phyloP scores from a whole-genome alignment of 495 filamentous ascomycete species.

The Tetracladium marchalianum region DNA sequence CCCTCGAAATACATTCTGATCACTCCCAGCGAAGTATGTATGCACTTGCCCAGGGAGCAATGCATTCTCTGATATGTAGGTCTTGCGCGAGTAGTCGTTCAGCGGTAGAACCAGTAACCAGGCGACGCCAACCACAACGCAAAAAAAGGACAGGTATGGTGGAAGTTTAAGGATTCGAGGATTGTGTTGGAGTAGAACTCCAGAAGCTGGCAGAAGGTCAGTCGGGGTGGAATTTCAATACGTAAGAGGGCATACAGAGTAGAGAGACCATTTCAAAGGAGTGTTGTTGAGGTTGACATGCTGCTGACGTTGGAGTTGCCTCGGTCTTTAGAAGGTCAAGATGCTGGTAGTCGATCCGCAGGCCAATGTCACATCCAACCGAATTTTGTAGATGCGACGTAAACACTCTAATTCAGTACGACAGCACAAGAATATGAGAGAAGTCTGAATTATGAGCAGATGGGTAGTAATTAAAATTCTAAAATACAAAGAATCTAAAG shows the following conservation, averaged over 20 bases:
- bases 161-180: conserved; percentile 62
- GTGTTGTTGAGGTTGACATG: conserved; percentile 3
- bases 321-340: too few species aligned
- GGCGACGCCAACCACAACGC: conserved; percentile 74
- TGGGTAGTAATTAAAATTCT: too few species aligned
- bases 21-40: conserved; percentile 92
- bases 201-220: conserved; percentile 30
- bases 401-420: too few species aligned
- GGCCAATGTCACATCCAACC: too few species aligned
- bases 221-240: background rate
- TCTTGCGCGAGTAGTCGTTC: conserved; percentile 80
- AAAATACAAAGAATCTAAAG: too few species aligned
- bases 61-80: conserved; percentile 97
- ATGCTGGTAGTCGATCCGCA: too few species aligned
- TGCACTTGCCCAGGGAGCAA: conserved; percentile 93
- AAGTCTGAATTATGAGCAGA: too few species aligned
- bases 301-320: background rate
- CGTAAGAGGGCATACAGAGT: conserved; percentile 9
- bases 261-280: conserved; percentile 14
- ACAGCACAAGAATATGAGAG: too few species aligned
- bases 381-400: too few species aligned
- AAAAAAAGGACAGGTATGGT: conserved; percentile 78
- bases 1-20: conserved; percentile 89
- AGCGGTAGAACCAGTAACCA: conserved; percentile 93
- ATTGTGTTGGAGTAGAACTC: conserved; percentile 48